Percentiles rank a stretch among this genome's conserved stretches.
phyloP scores from a whole-genome alignment of 306 rosid genomes.

The Boehmeria nivea region DNA sequence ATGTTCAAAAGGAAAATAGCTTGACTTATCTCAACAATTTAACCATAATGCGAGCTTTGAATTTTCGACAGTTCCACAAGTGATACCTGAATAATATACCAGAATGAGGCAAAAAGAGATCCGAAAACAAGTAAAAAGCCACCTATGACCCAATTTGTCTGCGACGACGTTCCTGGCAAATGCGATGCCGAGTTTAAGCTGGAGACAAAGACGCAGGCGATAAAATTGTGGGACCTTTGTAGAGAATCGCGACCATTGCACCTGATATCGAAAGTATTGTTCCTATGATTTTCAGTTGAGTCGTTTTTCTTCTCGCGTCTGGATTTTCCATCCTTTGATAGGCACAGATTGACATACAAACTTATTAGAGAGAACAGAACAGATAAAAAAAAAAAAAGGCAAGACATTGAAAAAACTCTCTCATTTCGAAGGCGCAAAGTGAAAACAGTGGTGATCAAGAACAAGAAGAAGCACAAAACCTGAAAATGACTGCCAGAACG shows the following conservation, averaged over 20 bases:
- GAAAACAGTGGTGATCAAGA: no score
- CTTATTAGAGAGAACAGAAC: no score
- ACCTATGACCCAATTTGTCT: constrained; percentile 36
- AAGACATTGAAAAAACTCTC: neutral
- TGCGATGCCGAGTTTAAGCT: neutral
- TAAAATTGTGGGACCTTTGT: constrained; percentile 38
- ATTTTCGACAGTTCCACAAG: neutral
- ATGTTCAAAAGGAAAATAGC: no score
- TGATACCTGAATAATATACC: constrained; percentile 39
- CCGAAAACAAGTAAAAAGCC: constrained; percentile 30
- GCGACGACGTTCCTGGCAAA: constrained; percentile 23
- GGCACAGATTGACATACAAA: neutral
- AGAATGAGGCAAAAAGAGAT: constrained; percentile 22
- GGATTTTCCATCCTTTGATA: constrained; percentile 47
- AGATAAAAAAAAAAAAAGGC: no score
- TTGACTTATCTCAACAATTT: no score
- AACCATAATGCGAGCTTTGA: no score
- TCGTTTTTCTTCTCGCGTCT: constrained; percentile 34
- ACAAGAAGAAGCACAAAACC: constrained; percentile 21
- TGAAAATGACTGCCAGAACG: constrained; percentile 46
- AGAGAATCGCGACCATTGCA: constrained; percentile 45
- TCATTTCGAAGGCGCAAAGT: neutral
- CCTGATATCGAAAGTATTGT: constrained; percentile 21
- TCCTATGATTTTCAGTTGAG: constrained; percentile 47
- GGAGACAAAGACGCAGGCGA: constrained; percentile 2